Evolutionary conservation across 306 rosid genomes (phyloP).

Genomic region (Begonia loranthoides): DNA sequence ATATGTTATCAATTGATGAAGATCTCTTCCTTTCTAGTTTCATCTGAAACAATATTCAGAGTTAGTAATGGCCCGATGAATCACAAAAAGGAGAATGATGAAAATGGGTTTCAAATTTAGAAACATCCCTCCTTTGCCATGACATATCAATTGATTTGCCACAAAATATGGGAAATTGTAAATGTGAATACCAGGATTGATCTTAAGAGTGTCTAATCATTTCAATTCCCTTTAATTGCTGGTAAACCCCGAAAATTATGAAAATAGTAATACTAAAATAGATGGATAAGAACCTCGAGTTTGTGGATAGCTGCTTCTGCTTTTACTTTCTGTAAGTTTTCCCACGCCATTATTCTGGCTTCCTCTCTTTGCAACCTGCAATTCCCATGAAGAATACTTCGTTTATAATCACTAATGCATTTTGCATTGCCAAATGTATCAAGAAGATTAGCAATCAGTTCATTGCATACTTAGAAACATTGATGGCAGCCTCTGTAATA

Average conservation of each 20-base stretch:
- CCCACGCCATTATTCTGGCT: constrained; percentile 86
- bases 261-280: not conserved
- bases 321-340: constrained; percentile 73
- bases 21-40: constrained; percentile 74
- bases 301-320: constrained; percentile 73
- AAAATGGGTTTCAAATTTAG: too few relatives aligned
- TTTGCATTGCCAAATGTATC: not conserved
- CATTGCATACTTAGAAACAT: constrained; percentile 42
- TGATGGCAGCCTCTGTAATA: constrained; percentile 37
- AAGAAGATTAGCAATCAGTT: too few relatives aligned
- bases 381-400: not conserved
- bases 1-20: constrained; percentile 67
- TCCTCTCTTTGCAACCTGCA: constrained; percentile 66
- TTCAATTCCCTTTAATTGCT: not conserved
- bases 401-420: too few relatives aligned
- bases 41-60: constrained; percentile 36
- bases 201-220: not conserved
- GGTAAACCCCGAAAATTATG: not conserved
- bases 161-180: not conserved
- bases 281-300: constrained; percentile 50
- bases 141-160: too few relatives aligned
- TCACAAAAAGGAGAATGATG: too few relatives aligned
- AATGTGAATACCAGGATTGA: not conserved
- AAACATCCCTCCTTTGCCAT: too few relatives aligned
- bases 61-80: not conserved